Evolutionary conservation across 1,284 basidiomycete genomes (phyloP).

Genomic region (Volvariella volvacea): DNA sequence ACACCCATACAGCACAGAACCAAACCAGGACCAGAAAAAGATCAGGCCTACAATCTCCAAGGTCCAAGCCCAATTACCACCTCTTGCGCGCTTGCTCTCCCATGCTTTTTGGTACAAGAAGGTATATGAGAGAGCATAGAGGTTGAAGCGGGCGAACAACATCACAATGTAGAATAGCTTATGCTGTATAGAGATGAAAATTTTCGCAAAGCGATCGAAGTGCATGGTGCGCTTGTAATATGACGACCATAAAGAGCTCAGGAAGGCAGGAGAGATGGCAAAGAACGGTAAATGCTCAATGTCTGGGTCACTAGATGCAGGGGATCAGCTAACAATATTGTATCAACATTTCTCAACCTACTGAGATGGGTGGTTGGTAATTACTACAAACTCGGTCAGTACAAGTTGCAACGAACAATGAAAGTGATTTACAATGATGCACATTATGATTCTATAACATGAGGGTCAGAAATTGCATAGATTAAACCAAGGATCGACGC

Average conservation of each 20-base stretch:
- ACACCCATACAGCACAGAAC: constrained; percentile 54
- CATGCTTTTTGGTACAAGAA: constrained; percentile 66
- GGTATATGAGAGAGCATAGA: constrained; percentile 84
- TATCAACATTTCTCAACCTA: constrained; percentile 30
- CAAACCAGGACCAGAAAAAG: constrained; percentile 82
- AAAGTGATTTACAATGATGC: constrained; percentile 70
- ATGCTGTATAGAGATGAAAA: constrained; percentile 80
- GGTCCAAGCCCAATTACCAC: constrained; percentile 66
- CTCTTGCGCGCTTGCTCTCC: constrained; percentile 49
- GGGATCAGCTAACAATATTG: constrained; percentile 7
- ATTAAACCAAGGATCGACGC: constrained; percentile 26
- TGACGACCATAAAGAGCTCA: constrained; percentile 83
- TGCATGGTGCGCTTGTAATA: constrained; percentile 90
- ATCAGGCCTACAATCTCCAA: constrained; percentile 64
- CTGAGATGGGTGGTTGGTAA: constrained; percentile 97
- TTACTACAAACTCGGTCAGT: constrained; percentile 47
- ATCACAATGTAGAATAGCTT: constrained; percentile 92
- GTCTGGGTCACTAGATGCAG: constrained; percentile 75
- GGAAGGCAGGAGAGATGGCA: constrained; percentile 86
- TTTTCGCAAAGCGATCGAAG: constrained; percentile 66
- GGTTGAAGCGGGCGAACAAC: constrained; percentile 91
- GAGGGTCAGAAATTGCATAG: constrained; percentile 5
- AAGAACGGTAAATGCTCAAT: constrained; percentile 97
- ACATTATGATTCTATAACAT: constrained; percentile 87
- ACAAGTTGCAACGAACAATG: constrained; percentile 5